These are phyloP conservation scores for Hypericum perforatum DNA, from an alignment of 345 rosid genomes.

Conservation along the genomic window DNA sequence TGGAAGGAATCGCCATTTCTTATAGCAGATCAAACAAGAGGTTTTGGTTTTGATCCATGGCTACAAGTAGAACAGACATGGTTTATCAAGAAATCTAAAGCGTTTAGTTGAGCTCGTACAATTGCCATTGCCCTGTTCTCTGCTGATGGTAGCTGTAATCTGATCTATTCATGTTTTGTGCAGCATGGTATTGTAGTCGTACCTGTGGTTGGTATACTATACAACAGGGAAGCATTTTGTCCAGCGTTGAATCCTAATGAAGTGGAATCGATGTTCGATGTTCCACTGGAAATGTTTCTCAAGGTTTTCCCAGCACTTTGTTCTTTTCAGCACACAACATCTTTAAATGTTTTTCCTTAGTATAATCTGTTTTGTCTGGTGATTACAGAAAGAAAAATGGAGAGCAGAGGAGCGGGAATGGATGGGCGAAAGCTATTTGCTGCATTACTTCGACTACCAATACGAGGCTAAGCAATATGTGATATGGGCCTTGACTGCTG, in stretches of 20 bases:
- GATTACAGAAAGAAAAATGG: slow-evolving; percentile 41
- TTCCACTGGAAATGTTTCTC: slow-evolving; percentile 66
- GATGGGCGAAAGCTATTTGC: slow-evolving; percentile 37
- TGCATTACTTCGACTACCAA: slow-evolving; percentile 46
- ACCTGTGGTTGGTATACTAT: slow-evolving; percentile 51
- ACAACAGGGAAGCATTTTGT: slow-evolving; percentile 31
- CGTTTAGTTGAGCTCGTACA: not conserved
- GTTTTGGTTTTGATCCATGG: not conserved
- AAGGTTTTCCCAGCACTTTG: slow-evolving; percentile 26
- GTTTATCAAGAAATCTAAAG: not conserved
- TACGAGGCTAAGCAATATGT: slow-evolving; percentile 19
- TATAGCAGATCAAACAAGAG: too few species aligned
- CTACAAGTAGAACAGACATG: not conserved
- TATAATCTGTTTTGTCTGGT: not conserved
- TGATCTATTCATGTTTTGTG: not conserved
- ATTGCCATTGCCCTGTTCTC: not conserved
- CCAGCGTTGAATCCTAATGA: slow-evolving; percentile 40
- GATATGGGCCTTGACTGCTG: slow-evolving; percentile 71
- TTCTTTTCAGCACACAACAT: not conserved
- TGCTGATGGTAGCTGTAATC: not conserved
- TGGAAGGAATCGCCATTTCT: too few species aligned
- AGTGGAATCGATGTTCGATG: slow-evolving; percentile 64
- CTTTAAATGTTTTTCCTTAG: not conserved
- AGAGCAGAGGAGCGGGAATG: slow-evolving; percentile 42
- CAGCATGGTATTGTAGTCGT: slow-evolving; percentile 38